Conservation (phyloP, 768 basidiomycete genomes). For the Suillus subalutaceus region DNA sequence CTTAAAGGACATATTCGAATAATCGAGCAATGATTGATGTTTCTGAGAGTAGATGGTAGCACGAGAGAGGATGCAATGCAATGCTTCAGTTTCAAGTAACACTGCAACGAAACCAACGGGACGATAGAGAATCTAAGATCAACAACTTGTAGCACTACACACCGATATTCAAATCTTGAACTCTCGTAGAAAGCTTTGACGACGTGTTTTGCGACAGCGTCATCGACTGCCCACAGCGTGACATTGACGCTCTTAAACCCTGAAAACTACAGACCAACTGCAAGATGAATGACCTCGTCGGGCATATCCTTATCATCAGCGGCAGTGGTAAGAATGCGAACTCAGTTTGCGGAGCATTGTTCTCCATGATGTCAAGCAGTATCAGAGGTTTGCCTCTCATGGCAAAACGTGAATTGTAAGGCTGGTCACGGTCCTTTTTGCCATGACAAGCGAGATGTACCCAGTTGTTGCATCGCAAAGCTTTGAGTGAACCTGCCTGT, state of each 20-base stretch:
- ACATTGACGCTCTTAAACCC: slow-evolving; percentile 25
- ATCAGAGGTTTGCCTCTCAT: slow-evolving; percentile 1
- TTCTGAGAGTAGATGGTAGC: too few species aligned
- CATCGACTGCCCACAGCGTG: slow-evolving; percentile 23
- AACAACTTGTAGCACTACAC: not conserved
- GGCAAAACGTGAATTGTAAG: slow-evolving; percentile 14
- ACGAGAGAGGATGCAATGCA: too few species aligned
- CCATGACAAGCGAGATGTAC: slow-evolving; percentile 27
- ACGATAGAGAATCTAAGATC: too few species aligned
- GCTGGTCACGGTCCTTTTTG: slow-evolving; percentile 7
- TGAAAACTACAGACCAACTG: slow-evolving; percentile 24
- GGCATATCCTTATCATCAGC: slow-evolving; percentile 19
- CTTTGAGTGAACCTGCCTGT: not conserved
- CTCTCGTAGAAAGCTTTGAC: slow-evolving; percentile 1
- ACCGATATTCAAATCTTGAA: slow-evolving; percentile 3
- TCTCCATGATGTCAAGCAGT: slow-evolving; percentile 10
- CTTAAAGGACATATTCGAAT: too few species aligned
- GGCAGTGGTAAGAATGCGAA: slow-evolving; percentile 24
- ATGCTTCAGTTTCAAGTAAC: too few species aligned
- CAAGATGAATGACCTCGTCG: slow-evolving; percentile 25
- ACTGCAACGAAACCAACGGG: too few species aligned
- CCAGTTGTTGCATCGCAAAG: slow-evolving; percentile 13
- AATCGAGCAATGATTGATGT: too few species aligned
- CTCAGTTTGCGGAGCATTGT: not conserved
- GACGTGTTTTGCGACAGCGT: not conserved